phyloP scores from a whole-genome alignment of 1,139 yeast species.

The Diutina siamensis region DNA sequence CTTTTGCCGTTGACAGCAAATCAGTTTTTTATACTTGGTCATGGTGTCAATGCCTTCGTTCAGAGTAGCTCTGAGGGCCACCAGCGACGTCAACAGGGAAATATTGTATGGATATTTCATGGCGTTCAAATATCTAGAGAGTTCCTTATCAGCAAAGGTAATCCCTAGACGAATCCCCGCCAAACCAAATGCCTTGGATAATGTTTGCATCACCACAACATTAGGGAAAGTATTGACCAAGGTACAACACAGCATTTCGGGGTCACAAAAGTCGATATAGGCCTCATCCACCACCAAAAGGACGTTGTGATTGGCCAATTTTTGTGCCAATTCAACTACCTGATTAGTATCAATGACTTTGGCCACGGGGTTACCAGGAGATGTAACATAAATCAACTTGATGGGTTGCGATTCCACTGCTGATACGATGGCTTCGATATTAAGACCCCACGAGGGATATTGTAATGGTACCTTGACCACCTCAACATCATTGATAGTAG shows the following conservation, averaged over 20 bases:
- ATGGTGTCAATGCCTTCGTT: conserved; percentile 46
- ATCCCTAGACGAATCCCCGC: conserved; percentile 91
- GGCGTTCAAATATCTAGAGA: conserved; percentile 63
- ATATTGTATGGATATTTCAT: conserved; percentile 96
- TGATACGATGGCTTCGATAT: conserved; percentile 43
- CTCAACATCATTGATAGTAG: conserved; percentile 77
- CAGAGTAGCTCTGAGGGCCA: conserved; percentile 66
- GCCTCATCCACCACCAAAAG: conserved; percentile 89
- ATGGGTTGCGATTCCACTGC: conserved; percentile 49
- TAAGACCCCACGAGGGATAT: conserved; percentile 53
- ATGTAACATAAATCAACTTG: conserved; percentile 74
- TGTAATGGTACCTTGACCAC: conserved; percentile 57
- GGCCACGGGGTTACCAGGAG: conserved; percentile 98
- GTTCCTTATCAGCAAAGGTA: conserved; percentile 49
- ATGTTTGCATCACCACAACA: conserved; percentile 79
- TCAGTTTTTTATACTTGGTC: conserved; percentile 39
- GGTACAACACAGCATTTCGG: conserved; percentile 52
- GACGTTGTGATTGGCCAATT: conserved; percentile 16
- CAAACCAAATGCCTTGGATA: conserved; percentile 89
- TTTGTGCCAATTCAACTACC: conserved; percentile 40
- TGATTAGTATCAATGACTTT: conserved; percentile 38
- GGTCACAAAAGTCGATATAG: conserved; percentile 66
- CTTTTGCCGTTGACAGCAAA: conserved; percentile 42
- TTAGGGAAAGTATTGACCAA: conserved; percentile 75
- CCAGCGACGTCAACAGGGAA: conserved; percentile 65